These are phyloP conservation scores for Cryptococcus sp. DNA, from an alignment of 1,284 basidiomycete species.

Conservation along the genomic window DNA sequence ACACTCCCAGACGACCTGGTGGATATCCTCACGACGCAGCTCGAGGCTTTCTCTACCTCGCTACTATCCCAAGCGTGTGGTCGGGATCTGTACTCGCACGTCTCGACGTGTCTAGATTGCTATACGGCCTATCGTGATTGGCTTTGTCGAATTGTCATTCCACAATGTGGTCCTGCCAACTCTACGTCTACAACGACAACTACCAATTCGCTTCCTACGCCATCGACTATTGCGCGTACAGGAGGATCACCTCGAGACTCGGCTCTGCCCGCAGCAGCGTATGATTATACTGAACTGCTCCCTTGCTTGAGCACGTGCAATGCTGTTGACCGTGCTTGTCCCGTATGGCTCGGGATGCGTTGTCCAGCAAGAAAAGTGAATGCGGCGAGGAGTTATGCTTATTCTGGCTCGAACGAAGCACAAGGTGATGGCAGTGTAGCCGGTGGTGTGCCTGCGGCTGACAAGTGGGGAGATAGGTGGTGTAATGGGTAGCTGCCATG, in stretches of 20 bases:
- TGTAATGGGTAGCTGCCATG: slow-evolving; percentile 57
- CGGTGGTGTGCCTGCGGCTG: slow-evolving; percentile 59
- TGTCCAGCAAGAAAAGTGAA: slow-evolving; percentile 68
- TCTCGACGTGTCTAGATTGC: slow-evolving; percentile 75
- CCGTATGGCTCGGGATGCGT: slow-evolving; percentile 67
- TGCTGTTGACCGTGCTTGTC: slow-evolving; percentile 72
- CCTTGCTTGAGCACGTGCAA: slow-evolving; percentile 79
- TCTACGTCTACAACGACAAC: slow-evolving; percentile 37
- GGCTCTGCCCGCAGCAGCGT: slow-evolving; percentile 27
- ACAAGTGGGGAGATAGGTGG: slow-evolving; percentile 77
- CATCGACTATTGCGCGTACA: slow-evolving; percentile 53
- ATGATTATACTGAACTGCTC: slow-evolving; percentile 63
- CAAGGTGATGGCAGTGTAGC: slow-evolving; percentile 56
- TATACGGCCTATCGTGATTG: slow-evolving; percentile 72
- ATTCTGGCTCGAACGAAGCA: slow-evolving; percentile 66
- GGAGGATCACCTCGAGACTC: slow-evolving; percentile 50
- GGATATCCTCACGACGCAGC: slow-evolving; percentile 60
- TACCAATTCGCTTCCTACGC: slow-evolving; percentile 10
- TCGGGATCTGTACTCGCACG: slow-evolving; percentile 73
- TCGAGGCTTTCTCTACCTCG: slow-evolving; percentile 71
- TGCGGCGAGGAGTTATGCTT: slow-evolving; percentile 68
- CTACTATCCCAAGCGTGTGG: slow-evolving; percentile 75
- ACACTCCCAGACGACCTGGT: slow-evolving; percentile 61
- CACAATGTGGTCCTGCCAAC: slow-evolving; percentile 60
- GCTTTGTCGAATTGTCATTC: slow-evolving; percentile 72